Evolutionary conservation across 2,329 filamentous ascomycete genomes (phyloP).

Genomic region (Pseudogymnoascus sp.): DNA sequence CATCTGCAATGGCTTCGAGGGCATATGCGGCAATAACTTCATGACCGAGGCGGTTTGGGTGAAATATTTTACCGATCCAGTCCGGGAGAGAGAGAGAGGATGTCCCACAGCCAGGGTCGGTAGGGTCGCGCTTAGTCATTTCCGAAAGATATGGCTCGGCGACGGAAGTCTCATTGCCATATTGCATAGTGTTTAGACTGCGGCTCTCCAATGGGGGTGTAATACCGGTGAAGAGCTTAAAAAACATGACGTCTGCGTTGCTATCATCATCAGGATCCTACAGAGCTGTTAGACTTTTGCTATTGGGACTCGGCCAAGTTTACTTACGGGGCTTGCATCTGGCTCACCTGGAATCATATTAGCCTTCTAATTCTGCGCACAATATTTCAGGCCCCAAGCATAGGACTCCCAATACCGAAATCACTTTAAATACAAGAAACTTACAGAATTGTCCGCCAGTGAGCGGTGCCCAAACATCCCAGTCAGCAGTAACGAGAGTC

Average conservation of each 20-base stretch:
- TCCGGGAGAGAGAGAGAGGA: slow-evolving; percentile 27
- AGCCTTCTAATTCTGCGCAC: neutral
- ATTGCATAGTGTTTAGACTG: slow-evolving; percentile 8
- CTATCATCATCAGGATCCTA: slow-evolving; percentile 23
- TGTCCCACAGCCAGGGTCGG: slow-evolving; percentile 15
- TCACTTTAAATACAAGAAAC: neutral
- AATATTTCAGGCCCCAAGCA: neutral
- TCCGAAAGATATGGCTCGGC: slow-evolving; percentile 7
- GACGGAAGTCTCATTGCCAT: slow-evolving; percentile 12
- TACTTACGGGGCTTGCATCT: slow-evolving; percentile 2
- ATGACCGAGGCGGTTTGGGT: slow-evolving; percentile 28
- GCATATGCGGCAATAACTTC: slow-evolving; percentile 26
- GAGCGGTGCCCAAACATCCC: slow-evolving; percentile 25
- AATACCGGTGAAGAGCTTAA: slow-evolving; percentile 25
- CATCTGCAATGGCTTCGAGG: slow-evolving; percentile 12
- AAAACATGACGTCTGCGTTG: slow-evolving; percentile 28
- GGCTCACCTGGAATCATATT: neutral
- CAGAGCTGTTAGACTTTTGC: neutral
- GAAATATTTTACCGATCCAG: slow-evolving; percentile 27
- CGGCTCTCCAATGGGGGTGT: neutral
- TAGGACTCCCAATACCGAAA: neutral
- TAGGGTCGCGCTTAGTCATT: slow-evolving; percentile 19
- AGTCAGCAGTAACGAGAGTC: slow-evolving; percentile 19
- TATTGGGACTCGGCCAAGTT: neutral
- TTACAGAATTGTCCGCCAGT: slow-evolving; percentile 29